phyloP scores from a whole-genome alignment of 306 rosid genomes.

The Datisca glomerata region DNA sequence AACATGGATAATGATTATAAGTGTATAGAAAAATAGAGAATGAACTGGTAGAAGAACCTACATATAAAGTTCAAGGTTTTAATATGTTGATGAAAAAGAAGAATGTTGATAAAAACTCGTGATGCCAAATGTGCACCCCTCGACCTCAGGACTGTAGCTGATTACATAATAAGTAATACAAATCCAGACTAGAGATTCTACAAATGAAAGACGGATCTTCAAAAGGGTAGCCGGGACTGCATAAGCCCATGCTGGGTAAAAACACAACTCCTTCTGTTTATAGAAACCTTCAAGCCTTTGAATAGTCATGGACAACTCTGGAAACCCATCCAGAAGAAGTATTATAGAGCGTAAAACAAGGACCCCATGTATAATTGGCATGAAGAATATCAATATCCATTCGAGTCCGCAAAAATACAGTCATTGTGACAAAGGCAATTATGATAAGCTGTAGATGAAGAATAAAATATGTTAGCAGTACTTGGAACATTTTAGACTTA shows the following conservation, averaged over 20 bases:
- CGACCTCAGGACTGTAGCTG: constrained; percentile 28
- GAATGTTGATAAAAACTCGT: not conserved
- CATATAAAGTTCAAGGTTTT: not conserved
- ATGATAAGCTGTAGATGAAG: constrained; percentile 23
- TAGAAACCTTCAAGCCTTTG: constrained; percentile 32
- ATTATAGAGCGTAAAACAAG: constrained; percentile 21
- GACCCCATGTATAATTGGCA: constrained; percentile 31
- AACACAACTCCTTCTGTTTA: constrained; percentile 24
- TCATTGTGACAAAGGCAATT: constrained; percentile 29
- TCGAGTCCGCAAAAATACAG: constrained; percentile 26
- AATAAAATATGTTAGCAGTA: not conserved
- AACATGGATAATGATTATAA: constrained; percentile 23
- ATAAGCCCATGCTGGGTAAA: constrained; percentile 48
- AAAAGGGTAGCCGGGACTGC: constrained; percentile 30
- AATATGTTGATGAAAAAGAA: not conserved
- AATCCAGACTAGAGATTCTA: constrained; percentile 32
- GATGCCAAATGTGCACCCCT: constrained; percentile 13
- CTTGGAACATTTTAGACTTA: not conserved
- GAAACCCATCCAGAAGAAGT: constrained; percentile 26
- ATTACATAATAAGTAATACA: constrained; percentile 38
- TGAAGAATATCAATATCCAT: constrained; percentile 23
- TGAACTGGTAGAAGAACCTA: constrained; percentile 25
- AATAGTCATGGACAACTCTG: constrained; percentile 35
- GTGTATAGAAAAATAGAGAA: constrained; percentile 20
- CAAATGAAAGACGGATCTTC: constrained; percentile 31